Percentiles rank a stretch among this genome's conserved stretches.
Conservation (phyloP, 2,329 filamentous ascomycete genomes). For the Aspergillus sp. region DNA sequence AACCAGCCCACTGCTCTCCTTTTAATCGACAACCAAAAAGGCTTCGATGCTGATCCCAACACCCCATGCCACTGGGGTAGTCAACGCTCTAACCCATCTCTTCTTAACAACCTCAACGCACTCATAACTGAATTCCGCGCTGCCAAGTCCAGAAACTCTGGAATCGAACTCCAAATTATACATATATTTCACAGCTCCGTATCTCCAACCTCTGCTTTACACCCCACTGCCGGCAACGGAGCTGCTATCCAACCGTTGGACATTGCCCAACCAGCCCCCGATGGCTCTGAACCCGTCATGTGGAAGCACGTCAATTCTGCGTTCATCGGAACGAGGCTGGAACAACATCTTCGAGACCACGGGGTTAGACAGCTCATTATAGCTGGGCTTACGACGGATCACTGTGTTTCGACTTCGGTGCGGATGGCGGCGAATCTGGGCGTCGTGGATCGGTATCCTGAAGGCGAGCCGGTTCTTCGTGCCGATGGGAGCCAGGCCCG, state of each 20-base stretch:
- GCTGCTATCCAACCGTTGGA: conserved; percentile 29
- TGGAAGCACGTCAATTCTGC: conserved; percentile 49
- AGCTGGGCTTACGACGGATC: conserved; percentile 49
- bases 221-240: conserved; percentile 30
- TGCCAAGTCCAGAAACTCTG: conserved; percentile 16
- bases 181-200: conserved; percentile 49
- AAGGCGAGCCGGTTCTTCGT: neutral
- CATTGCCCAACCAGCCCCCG: conserved; percentile 30
- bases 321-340: conserved; percentile 49
- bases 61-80: conserved; percentile 36
- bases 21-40: conserved; percentile 51
- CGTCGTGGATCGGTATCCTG: conserved; percentile 35
- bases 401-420: conserved; percentile 51
- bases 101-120: conserved; percentile 44
- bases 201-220: conserved; percentile 34
- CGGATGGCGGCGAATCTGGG: conserved; percentile 51
- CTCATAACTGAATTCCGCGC: conserved; percentile 40
- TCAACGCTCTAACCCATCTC: conserved; percentile 45
- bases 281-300: conserved; percentile 39
- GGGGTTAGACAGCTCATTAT: conserved; percentile 42
- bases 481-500: conserved; percentile 15
- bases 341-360: conserved; percentile 34
- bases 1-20: conserved; percentile 42
- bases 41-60: conserved; percentile 36
- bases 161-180: conserved; percentile 33